These are phyloP conservation scores for Spatholobus suberectus DNA, from an alignment of 306 rosid genomes.

Conservation along the genomic window DNA sequence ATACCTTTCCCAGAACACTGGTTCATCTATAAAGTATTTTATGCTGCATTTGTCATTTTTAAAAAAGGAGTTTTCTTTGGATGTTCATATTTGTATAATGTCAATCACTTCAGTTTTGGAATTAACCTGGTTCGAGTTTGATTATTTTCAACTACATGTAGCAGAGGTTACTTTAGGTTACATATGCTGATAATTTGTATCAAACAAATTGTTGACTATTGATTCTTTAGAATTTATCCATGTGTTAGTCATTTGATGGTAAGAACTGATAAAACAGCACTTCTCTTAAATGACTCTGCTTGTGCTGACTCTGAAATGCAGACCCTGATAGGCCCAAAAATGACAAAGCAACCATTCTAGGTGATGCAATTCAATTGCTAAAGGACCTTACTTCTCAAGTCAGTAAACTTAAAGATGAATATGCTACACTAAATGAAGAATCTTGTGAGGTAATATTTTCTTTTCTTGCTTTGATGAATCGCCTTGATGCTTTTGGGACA, in stretches of 20 bases:
- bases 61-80: neutral
- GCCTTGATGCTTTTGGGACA: conserved; percentile 13
- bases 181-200: neutral
- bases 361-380: conserved; percentile 82
- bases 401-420: conserved; percentile 71
- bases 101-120: neutral
- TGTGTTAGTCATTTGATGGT: too few relatives aligned
- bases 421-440: conserved; percentile 71
- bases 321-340: conserved; percentile 94
- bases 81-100: conserved; percentile 6
- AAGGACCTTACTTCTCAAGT: conserved; percentile 88
- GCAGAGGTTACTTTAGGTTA: neutral
- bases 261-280: conserved; percentile 21
- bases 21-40: neutral
- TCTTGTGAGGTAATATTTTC: conserved; percentile 73
- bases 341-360: conserved; percentile 85
- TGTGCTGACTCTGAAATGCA: conserved; percentile 53
- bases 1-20: neutral
- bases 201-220: conserved; percentile 10
- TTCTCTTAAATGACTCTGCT: conserved; percentile 18
- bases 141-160: conserved; percentile 27
- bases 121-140: neutral
- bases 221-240: neutral
- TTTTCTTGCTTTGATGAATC: conserved; percentile 12
- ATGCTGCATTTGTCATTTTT: neutral